Base-by-base conservation (phyloP, 2,329 filamentous ascomycete species). In the Rhinocladiella similis region DNA sequence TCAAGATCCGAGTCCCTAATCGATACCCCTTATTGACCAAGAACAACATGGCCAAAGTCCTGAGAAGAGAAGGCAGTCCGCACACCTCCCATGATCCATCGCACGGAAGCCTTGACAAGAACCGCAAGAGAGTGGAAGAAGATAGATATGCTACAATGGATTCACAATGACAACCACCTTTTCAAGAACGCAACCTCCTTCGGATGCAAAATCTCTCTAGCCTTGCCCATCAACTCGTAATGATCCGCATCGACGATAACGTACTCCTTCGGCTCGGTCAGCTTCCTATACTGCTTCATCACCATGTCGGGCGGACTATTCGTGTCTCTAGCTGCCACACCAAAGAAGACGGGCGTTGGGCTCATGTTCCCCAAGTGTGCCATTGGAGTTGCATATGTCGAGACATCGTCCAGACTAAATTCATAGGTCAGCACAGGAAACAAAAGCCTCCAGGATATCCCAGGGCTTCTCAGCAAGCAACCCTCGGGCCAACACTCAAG, bases 241-340 rank as follows among this genome's bases (percentile, higher is more conserved):
- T 75, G 73, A 5, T 69, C 70, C 9, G 69, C 68, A 5, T 68
- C 63, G 16, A 74, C 50, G 14, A 72, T 61, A 14, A 66, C 62
- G 19, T 75, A 60, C 53, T 72, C 61, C 61, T 75, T 75, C 22
- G 72, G 72, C 62, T 75, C 72, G 22, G 60, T 54, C 3, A 72
- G 71, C 19, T 65, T 63, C 16, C 53, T 49, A 57, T 68, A 75
- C 20, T 70, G 67, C 39, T 65, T 65, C 16, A 75, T 55, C 22
- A 67, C 60, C 13, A 72, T 47, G 52, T 72, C 69, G 2, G 66
- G 63, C 1, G 68, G 65, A 7, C 66, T 66, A 14, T 72, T 50
- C 29, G 66, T 61, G 53, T 74, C 71, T 25, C 69, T 65, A 20
- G 60, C 47, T 2, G 64, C 67, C n/a, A 72, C 63, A 14, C 65